These are phyloP conservation scores for Aspergillus amoenus DNA, from an alignment of 2,329 filamentous ascomycete genomes.

Conservation along the genomic window DNA sequence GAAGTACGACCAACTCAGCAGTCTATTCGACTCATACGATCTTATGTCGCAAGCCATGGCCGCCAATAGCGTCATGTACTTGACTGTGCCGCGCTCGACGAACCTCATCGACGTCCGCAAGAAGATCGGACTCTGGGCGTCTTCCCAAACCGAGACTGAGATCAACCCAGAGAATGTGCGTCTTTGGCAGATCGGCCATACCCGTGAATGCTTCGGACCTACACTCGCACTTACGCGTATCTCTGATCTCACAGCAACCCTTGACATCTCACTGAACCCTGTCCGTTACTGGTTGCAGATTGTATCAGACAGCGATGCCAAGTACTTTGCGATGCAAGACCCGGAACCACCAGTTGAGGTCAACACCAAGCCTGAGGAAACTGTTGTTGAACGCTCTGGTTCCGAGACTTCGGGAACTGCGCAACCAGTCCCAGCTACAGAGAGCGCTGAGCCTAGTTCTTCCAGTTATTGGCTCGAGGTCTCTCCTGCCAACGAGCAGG, in stretches of 20 bases:
- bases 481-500: not conserved
- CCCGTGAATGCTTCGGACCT: slow-evolving; percentile 31
- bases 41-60: slow-evolving; percentile 41
- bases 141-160: slow-evolving; percentile 20
- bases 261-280: slow-evolving; percentile 27
- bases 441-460: slow-evolving; percentile 29
- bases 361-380: slow-evolving; percentile 32
- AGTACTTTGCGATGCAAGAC: slow-evolving; percentile 38
- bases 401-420: slow-evolving; percentile 25
- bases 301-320: slow-evolving; percentile 38
- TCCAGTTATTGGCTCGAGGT: slow-evolving; percentile 20
- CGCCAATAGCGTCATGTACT: slow-evolving; percentile 34
- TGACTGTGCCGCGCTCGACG: slow-evolving; percentile 34
- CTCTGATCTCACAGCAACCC: slow-evolving; percentile 29
- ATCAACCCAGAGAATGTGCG: slow-evolving; percentile 37
- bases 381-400: slow-evolving; percentile 27
- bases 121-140: slow-evolving; percentile 35
- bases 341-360: slow-evolving; percentile 23
- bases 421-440: slow-evolving; percentile 16
- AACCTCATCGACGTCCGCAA: slow-evolving; percentile 38
- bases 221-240: slow-evolving; percentile 37
- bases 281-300: slow-evolving; percentile 42
- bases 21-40: slow-evolving; percentile 46
- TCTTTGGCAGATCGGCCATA: slow-evolving; percentile 42
- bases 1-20: slow-evolving; percentile 32